These are phyloP conservation scores for Magnusiomyces tetraspermus DNA, from an alignment of 1,139 yeast species.

Conservation along the genomic window DNA sequence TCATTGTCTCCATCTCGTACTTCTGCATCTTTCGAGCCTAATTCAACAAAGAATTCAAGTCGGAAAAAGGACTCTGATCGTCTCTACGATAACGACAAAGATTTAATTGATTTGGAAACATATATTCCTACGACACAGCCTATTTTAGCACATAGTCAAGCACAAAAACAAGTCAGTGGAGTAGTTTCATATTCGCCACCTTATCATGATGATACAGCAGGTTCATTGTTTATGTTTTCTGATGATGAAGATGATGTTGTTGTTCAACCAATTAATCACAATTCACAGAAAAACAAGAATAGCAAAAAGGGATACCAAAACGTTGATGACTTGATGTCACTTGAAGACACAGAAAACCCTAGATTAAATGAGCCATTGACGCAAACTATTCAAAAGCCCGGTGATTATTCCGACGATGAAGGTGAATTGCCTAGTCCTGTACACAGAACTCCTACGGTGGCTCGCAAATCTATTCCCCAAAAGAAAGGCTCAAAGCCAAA, in stretches of 20 bases:
- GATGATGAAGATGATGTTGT: background rate
- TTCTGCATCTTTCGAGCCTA: background rate
- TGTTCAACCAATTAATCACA: background rate
- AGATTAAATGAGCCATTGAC: too few species aligned
- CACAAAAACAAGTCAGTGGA: background rate
- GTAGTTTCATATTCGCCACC: background rate
- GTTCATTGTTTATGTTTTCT: background rate
- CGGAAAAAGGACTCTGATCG: background rate
- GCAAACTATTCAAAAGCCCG: too few species aligned
- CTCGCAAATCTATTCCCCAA: too few species aligned
- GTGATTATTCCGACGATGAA: too few species aligned
- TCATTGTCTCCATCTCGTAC: background rate
- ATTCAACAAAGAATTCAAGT: background rate
- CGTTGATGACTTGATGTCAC: too few species aligned
- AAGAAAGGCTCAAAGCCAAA: too few species aligned
- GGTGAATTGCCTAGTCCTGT: too few species aligned
- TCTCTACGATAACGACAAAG: background rate
- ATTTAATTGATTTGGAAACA: background rate
- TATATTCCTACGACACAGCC: background rate
- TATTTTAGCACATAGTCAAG: background rate
- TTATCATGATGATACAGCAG: background rate
- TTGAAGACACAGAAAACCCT: too few species aligned
- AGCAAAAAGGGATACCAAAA: too few species aligned
- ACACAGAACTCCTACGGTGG: too few species aligned
- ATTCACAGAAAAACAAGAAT: too few species aligned